These are phyloP conservation scores for Phlebiopsis gigantea DNA, from an alignment of 768 basidiomycete genomes.

Conservation along the genomic window DNA sequence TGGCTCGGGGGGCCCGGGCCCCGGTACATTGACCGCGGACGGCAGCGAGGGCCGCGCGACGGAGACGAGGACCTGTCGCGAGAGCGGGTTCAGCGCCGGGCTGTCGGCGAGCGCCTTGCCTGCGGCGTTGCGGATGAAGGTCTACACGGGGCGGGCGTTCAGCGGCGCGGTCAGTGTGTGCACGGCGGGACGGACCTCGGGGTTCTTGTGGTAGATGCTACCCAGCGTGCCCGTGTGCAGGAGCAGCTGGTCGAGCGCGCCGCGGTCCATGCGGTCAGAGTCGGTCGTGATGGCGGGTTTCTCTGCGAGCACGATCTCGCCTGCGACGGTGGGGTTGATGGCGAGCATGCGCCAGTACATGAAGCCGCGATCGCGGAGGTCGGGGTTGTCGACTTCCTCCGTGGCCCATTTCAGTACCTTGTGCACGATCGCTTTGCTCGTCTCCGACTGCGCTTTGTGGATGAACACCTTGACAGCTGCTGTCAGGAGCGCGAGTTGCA, in stretches of 20 bases:
- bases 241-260: constrained; percentile 89
- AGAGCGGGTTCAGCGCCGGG: constrained; percentile 82
- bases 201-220: constrained; percentile 97
- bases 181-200: constrained; percentile 53
- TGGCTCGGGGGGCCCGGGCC: constrained; percentile 60
- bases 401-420: constrained; percentile 97
- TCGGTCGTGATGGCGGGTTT: constrained; percentile 98
- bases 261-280: constrained; percentile 95
- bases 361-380: constrained; percentile 93
- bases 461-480: constrained; percentile 96
- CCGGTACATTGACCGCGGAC: constrained; percentile 44
- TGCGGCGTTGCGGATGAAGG: constrained; percentile 87
- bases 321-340: constrained; percentile 83
- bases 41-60: constrained; percentile 44
- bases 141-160: constrained; percentile 37
- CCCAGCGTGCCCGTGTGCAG: constrained; percentile 91
- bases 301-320: constrained; percentile 86
- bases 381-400: constrained; percentile 97
- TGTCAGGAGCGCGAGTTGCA: constrained; percentile 91
- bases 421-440: constrained; percentile 84
- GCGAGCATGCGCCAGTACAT: constrained; percentile 99
- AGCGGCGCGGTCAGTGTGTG: background rate
- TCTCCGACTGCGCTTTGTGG: constrained; percentile 78
- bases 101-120: constrained; percentile 82
- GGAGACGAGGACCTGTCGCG: constrained; percentile 65